Evolutionary conservation across 2,329 filamentous ascomycete genomes (phyloP).

Genomic region (Thelonectria olida): DNA sequence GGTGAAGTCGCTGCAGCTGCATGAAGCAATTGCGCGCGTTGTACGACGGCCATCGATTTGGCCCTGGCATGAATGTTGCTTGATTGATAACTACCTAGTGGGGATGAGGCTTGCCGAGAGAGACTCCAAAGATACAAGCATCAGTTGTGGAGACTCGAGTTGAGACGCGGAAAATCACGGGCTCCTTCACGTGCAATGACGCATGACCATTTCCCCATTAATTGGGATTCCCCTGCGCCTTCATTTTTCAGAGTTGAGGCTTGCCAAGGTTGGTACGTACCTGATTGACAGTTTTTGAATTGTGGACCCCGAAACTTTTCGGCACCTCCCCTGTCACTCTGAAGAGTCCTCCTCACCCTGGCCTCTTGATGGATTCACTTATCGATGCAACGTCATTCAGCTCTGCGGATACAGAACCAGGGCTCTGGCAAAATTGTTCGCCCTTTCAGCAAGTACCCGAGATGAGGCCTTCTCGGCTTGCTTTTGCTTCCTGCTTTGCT

Average conservation of each 20-base stretch:
- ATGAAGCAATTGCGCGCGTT: conserved; percentile 6
- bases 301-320: conserved; percentile 38
- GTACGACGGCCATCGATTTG: background rate
- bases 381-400: conserved; percentile 36
- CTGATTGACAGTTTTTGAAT: background rate
- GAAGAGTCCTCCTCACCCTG: conserved; percentile 22
- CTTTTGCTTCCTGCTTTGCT: conserved; percentile 24
- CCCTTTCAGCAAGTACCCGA: conserved; percentile 29
- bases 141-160: background rate
- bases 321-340: conserved; percentile 7
- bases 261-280: conserved; percentile 5
- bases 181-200: background rate
- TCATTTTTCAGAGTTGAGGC: too few species aligned
- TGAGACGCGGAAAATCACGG: background rate
- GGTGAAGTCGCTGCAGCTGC: background rate
- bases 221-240: too few species aligned
- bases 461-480: conserved; percentile 29
- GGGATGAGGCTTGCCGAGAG: background rate
- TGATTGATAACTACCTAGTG: background rate
- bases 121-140: too few species aligned
- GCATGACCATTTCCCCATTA: background rate
- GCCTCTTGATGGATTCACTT: conserved; percentile 30
- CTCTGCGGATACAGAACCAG: conserved; percentile 33
- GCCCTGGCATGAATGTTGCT: background rate
- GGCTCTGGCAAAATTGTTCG: conserved; percentile 19